phyloP scores from a whole-genome alignment of 805 yeast genomes.

The Candida boidinii region DNA sequence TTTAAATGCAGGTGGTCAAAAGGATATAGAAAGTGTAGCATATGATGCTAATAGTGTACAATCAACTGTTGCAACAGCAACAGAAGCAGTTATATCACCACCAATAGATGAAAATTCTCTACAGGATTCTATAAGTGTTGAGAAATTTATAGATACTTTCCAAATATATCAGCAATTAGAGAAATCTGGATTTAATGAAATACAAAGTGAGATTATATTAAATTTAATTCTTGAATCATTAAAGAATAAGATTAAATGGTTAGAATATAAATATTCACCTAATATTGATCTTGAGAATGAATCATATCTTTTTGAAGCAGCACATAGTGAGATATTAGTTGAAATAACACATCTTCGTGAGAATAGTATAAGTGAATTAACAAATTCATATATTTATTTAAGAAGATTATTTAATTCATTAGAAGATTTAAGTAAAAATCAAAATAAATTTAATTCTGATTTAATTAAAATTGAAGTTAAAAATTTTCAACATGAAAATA shows the following conservation, averaged over 20 bases:
- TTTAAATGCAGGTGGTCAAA: neutral
- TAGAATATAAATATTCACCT: slow-evolving; percentile 40
- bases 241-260: slow-evolving; percentile 32
- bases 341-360: slow-evolving; percentile 72
- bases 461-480: slow-evolving; percentile 68
- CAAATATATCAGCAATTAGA: slow-evolving; percentile 44
- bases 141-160: slow-evolving; percentile 52
- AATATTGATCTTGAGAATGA: slow-evolving; percentile 78
- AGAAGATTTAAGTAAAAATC: slow-evolving; percentile 64
- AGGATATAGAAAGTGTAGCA: neutral
- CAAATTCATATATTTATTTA: slow-evolving; percentile 56
- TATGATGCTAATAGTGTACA: neutral
- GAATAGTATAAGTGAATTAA: slow-evolving; percentile 55
- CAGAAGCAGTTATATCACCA: neutral
- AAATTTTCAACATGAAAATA: slow-evolving; percentile 81
- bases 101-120: slow-evolving; percentile 11
- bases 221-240: slow-evolving; percentile 28
- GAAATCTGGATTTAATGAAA: slow-evolving; percentile 48
- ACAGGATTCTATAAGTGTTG: too few relatives aligned
- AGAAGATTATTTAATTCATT: slow-evolving; percentile 66
- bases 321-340: slow-evolving; percentile 76
- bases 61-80: neutral
- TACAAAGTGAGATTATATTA: slow-evolving; percentile 55
- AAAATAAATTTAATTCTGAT: slow-evolving; percentile 56
- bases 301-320: slow-evolving; percentile 82